Evolutionary conservation across 108 stramenopile genomes (phyloP).

Genomic region (Stephanodiscus triporus): DNA sequence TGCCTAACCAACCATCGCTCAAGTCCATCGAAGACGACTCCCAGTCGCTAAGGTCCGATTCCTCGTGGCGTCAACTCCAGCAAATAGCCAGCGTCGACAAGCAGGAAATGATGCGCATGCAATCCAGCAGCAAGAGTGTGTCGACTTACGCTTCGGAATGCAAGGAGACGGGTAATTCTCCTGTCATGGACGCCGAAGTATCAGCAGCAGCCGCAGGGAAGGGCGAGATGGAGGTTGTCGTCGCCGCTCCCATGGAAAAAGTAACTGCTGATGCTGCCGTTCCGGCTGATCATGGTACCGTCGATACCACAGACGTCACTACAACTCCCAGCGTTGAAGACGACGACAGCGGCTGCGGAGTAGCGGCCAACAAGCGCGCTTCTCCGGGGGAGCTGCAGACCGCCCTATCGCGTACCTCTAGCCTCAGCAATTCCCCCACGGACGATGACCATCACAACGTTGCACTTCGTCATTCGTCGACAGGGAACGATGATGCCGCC

Average conservation of each 20-base stretch:
- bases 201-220: constrained; percentile 10
- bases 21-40: constrained; percentile 1
- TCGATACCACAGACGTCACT: background rate
- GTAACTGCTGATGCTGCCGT: background rate
- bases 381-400: background rate
- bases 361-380: background rate
- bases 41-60: constrained; percentile 22
- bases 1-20: constrained; percentile 7
- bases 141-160: constrained; percentile 18
- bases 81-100: constrained; percentile 73
- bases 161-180: background rate
- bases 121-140: constrained; percentile 30
- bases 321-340: background rate
- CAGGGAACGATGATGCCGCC: no score
- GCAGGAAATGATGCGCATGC: constrained; percentile 46
- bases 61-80: constrained; percentile 66
- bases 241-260: background rate
- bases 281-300: background rate
- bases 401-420: constrained; percentile 7
- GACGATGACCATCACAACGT: background rate
- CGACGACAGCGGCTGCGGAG: background rate
- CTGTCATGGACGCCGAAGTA: constrained; percentile 8
- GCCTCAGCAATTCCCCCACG: constrained; percentile 7
- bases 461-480: no score
- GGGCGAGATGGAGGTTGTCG: background rate